Percentiles rank a stretch among this genome's conserved stretches.
phyloP scores from a whole-genome alignment of 2,329 filamentous ascomycete genomes.

The Alternaria arbusti region DNA sequence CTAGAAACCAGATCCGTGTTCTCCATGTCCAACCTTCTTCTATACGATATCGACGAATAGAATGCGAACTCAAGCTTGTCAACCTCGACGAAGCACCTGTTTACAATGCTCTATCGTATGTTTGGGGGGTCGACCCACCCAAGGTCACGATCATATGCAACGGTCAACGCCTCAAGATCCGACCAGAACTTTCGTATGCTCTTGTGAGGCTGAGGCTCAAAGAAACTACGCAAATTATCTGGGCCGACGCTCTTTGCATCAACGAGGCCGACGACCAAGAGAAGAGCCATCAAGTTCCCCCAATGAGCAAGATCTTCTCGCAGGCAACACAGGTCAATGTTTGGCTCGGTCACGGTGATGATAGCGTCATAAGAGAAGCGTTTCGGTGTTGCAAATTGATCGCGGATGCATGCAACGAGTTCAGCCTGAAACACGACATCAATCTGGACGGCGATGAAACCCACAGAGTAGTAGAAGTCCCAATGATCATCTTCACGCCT shows the following conservation, averaged over 20 bases:
- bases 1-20: neutral
- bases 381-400: neutral
- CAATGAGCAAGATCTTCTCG: neutral
- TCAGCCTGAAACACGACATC: neutral
- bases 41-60: accelerated
- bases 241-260: neutral
- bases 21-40: neutral
- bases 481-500: neutral
- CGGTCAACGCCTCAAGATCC: neutral
- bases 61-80: neutral
- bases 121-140: neutral
- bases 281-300: neutral
- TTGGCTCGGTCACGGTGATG: neutral
- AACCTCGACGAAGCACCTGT: neutral
- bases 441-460: neutral
- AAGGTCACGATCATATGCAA: neutral
- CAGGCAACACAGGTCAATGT: neutral
- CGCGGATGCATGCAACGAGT: neutral
- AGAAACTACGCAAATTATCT: accelerated
- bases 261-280: neutral
- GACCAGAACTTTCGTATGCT: neutral
- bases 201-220: accelerated
- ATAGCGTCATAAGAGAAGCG: neutral
- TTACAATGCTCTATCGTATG: neutral
- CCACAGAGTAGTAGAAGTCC: accelerated